phyloP scores from a whole-genome alignment of 371 early-diverging fungal genomes.

The Haplosporangium sp. region DNA sequence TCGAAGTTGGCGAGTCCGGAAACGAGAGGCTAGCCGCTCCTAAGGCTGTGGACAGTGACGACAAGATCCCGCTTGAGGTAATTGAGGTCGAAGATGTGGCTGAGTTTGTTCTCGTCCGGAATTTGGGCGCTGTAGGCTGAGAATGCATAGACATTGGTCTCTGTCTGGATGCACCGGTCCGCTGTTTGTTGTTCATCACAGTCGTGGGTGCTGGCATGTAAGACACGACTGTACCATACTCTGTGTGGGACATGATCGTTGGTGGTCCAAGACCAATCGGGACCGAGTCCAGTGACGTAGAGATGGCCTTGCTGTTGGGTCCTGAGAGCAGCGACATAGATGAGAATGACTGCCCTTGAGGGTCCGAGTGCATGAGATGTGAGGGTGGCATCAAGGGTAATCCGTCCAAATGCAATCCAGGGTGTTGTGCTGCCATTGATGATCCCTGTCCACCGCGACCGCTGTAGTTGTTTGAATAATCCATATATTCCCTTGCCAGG shows the following conservation, averaged over 20 bases:
- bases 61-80: slow-evolving; percentile 30
- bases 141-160: slow-evolving; percentile 6
- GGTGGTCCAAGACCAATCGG: slow-evolving; percentile 33
- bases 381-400: slow-evolving; percentile 25
- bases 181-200: slow-evolving; percentile 8
- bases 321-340: slow-evolving; percentile 23
- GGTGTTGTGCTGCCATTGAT: slow-evolving; percentile 13
- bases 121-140: slow-evolving; percentile 7
- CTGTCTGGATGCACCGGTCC: background rate
- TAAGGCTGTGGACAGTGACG: slow-evolving; percentile 24
- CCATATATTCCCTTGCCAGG: slow-evolving; percentile 21
- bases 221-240: slow-evolving; percentile 30
- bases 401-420: slow-evolving; percentile 19
- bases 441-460: slow-evolving; percentile 25
- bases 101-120: slow-evolving; percentile 35
- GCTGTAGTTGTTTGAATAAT: slow-evolving; percentile 25
- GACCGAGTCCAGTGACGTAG: slow-evolving; percentile 22
- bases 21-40: slow-evolving; percentile 30
- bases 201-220: slow-evolving; percentile 19
- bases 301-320: slow-evolving; percentile 9
- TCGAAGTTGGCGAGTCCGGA: slow-evolving; percentile 16
- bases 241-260: slow-evolving; percentile 24
- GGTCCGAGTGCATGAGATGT: slow-evolving; percentile 20
- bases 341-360: slow-evolving; percentile 22
- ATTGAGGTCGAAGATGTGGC: slow-evolving; percentile 30